A percentile compares a stretch with the other conserved stretches of the same genome.
These are phyloP conservation scores for Trichoderma sp. DNA, from an alignment of 2,329 filamentous ascomycete species.

Conservation along the genomic window DNA sequence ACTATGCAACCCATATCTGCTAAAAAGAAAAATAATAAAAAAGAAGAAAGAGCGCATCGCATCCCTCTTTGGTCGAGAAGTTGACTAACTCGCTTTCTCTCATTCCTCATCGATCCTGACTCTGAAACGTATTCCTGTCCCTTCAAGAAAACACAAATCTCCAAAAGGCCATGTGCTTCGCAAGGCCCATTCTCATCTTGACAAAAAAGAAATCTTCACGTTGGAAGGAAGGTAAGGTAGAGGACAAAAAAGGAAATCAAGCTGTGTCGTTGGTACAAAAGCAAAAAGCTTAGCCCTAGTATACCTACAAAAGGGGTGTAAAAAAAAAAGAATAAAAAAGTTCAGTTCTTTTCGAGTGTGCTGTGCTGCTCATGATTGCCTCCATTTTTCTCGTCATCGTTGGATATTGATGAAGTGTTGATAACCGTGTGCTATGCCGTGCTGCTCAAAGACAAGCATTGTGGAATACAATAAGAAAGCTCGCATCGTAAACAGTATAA, in stretches of 20 bases:
- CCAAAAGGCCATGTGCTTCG: constrained; percentile 1
- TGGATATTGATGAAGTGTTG: constrained; percentile 26
- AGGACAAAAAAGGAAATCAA: constrained; percentile 18
- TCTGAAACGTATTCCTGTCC: neutral
- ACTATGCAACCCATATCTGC: constrained; percentile 22
- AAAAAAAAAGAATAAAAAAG: constrained; percentile 28
- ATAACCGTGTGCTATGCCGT: constrained; percentile 28
- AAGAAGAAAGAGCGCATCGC: neutral
- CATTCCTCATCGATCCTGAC: neutral
- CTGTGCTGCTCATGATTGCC: constrained; percentile 32
- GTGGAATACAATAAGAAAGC: constrained; percentile 6
- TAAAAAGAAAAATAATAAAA: constrained; percentile 2
- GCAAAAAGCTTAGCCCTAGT: constrained; percentile 26
- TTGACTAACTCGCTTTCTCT: neutral
- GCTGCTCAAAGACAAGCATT: constrained; percentile 25
- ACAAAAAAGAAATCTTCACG: constrained; percentile 16
- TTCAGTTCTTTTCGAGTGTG: constrained; percentile 30
- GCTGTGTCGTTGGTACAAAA: constrained; percentile 18
- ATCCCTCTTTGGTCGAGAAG: constrained; percentile 6
- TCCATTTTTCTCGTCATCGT: constrained; percentile 35
- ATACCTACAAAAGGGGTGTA: constrained; percentile 33
- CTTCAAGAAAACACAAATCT: neutral
- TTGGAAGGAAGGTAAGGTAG: constrained; percentile 17
- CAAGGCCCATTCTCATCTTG: neutral
- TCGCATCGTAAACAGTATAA: neutral